A percentile compares a stretch with the other conserved stretches of the same genome.
phyloP scores from a whole-genome alignment of 2,329 filamentous ascomycete genomes.

The Cladosporium cucumerinum region DNA sequence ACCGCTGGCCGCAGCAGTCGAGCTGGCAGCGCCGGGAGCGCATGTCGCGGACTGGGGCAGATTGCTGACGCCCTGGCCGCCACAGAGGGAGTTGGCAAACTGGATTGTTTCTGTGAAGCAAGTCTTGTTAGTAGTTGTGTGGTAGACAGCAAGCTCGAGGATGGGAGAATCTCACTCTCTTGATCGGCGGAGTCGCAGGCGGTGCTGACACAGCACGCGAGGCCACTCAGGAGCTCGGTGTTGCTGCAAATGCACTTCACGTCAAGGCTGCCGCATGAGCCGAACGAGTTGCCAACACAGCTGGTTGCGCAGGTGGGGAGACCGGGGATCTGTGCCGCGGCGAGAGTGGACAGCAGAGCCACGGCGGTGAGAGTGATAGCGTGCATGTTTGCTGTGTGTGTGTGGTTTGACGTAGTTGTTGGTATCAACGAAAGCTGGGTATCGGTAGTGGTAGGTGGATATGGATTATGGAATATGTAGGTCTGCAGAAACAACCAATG shows the following conservation, averaged over 20 bases:
- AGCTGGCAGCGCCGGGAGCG: constrained; percentile 20
- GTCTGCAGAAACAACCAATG: neutral
- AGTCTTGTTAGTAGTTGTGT: neutral
- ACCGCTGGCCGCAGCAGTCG: constrained; percentile 15
- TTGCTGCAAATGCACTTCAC: constrained; percentile 44
- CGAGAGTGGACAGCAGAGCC: constrained; percentile 9
- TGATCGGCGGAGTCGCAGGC: constrained; percentile 36
- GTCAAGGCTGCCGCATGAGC: constrained; percentile 38
- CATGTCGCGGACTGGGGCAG: constrained; percentile 41
- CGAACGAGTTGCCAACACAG: constrained; percentile 39
- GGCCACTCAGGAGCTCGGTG: constrained; percentile 32
- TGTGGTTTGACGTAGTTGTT: neutral
- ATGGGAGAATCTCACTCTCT: constrained; percentile 27
- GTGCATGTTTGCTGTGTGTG: constrained; percentile 13
- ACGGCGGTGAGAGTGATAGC: constrained; percentile 8
- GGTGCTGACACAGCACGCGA: constrained; percentile 43
- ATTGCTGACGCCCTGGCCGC: constrained; percentile 35
- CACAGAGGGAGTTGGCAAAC: constrained; percentile 43
- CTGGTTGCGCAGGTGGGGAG: constrained; percentile 31
- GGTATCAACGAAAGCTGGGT: neutral
- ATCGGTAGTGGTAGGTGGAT: neutral
- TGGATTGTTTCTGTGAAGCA: constrained; percentile 38
- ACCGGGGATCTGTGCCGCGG: constrained; percentile 18
- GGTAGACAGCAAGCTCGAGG: neutral
- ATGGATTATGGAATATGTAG: neutral